These are phyloP conservation scores for Colletotrichum theobromicola DNA, from an alignment of 2,329 filamentous ascomycete genomes.

Conservation along the genomic window DNA sequence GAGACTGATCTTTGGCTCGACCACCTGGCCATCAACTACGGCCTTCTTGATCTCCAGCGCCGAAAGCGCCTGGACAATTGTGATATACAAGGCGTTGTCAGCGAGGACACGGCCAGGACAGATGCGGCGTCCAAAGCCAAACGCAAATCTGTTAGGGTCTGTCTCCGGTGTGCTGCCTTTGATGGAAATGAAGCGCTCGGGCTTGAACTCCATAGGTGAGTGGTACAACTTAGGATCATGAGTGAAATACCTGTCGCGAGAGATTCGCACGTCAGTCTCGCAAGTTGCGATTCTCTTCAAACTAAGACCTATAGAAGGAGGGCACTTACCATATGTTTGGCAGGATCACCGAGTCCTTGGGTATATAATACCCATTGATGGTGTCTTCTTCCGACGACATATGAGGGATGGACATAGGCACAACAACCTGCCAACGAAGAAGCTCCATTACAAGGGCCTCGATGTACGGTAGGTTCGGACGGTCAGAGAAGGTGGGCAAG, in stretches of 20 bases:
- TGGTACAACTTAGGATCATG: not conserved
- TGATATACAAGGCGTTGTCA: not conserved
- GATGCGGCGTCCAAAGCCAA: not conserved
- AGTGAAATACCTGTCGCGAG: not conserved
- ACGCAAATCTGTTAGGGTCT: not conserved
- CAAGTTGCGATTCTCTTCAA: not conserved
- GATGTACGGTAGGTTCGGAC: conserved; percentile 54
- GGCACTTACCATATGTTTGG: conserved; percentile 30
- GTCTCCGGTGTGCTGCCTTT: not conserved
- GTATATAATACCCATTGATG: not conserved
- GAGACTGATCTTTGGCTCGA: not conserved
- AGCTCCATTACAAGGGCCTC: conserved; percentile 60
- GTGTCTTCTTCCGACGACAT: conserved; percentile 29
- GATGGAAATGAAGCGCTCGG: not conserved
- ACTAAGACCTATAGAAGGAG: not conserved
- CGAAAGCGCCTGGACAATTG: not conserved
- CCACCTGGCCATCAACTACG: not conserved
- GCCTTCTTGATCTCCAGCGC: not conserved
- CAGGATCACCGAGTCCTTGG: not conserved
- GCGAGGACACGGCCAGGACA: not conserved
- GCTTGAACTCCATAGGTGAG: not conserved
- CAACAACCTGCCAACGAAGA: conserved; percentile 59
- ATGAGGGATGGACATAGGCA: conserved; percentile 47
- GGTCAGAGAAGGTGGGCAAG: conserved; percentile 54
- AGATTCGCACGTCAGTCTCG: not conserved